A percentile compares a stretch with the other conserved stretches of the same genome.
phyloP scores from a whole-genome alignment of 1,284 basidiomycete genomes.

The Wallemia ichthyophaga region DNA sequence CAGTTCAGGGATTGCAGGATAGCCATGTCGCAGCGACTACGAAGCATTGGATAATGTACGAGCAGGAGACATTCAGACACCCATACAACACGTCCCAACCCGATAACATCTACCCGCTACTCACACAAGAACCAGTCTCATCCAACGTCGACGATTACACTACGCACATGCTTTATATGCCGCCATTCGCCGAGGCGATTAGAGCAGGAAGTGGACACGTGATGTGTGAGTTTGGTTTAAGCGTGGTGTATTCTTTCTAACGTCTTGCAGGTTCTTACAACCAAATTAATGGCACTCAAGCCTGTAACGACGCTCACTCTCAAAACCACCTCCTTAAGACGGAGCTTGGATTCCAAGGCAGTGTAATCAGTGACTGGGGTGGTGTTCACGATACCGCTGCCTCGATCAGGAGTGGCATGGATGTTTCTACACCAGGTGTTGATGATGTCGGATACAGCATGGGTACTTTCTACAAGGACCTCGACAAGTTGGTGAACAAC shows the following conservation, averaged over 20 bases:
- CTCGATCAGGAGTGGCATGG: slow-evolving; percentile 25
- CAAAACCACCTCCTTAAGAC: slow-evolving; percentile 48
- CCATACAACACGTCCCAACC: slow-evolving; percentile 11
- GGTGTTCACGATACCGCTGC: slow-evolving; percentile 17
- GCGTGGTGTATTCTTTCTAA: too few relatives aligned
- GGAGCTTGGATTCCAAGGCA: slow-evolving; percentile 27
- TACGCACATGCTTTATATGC: slow-evolving; percentile 17
- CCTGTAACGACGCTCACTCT: slow-evolving; percentile 43
- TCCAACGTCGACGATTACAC: slow-evolving; percentile 16
- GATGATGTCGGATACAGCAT: neutral
- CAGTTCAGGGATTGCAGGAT: slow-evolving; percentile 15
- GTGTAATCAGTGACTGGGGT: slow-evolving; percentile 15
- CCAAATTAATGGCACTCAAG: slow-evolving; percentile 37
- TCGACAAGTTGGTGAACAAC: slow-evolving; percentile 25
- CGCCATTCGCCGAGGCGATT: slow-evolving; percentile 19
- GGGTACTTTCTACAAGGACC: slow-evolving; percentile 17
- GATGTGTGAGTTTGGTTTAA: too few relatives aligned
- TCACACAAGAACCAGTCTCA: slow-evolving; percentile 10
- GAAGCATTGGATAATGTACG: slow-evolving; percentile 15
- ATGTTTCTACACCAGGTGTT: neutral
- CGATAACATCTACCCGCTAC: slow-evolving; percentile 6
- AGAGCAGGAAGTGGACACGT: slow-evolving; percentile 17
- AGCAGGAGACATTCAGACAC: slow-evolving; percentile 8
- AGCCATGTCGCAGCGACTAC: slow-evolving; percentile 14
- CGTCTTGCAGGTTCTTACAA: too few relatives aligned